These are phyloP conservation scores for Fusarium sp. DNA, from an alignment of 2,329 filamentous ascomycete species.

Conservation along the genomic window DNA sequence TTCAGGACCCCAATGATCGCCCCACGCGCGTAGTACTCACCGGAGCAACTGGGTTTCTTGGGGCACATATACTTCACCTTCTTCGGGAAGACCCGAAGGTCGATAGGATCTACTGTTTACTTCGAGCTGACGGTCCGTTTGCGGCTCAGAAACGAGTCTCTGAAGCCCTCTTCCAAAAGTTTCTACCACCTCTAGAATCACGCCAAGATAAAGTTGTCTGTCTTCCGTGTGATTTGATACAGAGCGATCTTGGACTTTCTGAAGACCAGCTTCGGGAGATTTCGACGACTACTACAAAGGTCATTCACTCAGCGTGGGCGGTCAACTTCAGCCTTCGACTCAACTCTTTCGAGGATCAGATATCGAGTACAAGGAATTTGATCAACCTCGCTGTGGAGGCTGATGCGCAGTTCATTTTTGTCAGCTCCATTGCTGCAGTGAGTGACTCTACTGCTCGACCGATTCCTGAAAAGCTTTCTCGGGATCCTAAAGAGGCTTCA, in stretches of 20 bases:
- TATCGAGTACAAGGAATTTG: conserved; percentile 56
- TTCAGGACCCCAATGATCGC: neutral
- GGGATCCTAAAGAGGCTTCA: conserved; percentile 35
- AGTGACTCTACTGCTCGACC: conserved; percentile 43
- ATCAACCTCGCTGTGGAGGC: conserved; percentile 46
- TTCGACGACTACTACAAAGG: neutral
- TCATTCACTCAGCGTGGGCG: conserved; percentile 63
- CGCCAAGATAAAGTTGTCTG: conserved; percentile 19
- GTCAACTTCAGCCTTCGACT: conserved; percentile 66
- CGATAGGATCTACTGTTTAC: conserved; percentile 48
- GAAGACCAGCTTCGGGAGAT: neutral
- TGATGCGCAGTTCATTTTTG: conserved; percentile 55
- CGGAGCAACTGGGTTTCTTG: conserved; percentile 72
- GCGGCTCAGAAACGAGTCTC: conserved; percentile 20
- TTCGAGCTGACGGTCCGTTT: conserved; percentile 45
- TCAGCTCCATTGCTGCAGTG: conserved; percentile 59
- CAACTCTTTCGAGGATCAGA: conserved; percentile 59
- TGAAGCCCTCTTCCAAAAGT: conserved; percentile 4
- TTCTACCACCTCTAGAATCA: neutral
- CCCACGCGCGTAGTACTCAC: conserved; percentile 57
- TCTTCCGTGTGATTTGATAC: conserved; percentile 20
- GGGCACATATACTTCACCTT: conserved; percentile 59
- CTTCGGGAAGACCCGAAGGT: conserved; percentile 7
- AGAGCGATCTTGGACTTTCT: conserved; percentile 2
- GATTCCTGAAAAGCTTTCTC: conserved; percentile 46